phyloP scores from a whole-genome alignment of 2,329 filamentous ascomycete species.

The Cyclaneusma minus region DNA sequence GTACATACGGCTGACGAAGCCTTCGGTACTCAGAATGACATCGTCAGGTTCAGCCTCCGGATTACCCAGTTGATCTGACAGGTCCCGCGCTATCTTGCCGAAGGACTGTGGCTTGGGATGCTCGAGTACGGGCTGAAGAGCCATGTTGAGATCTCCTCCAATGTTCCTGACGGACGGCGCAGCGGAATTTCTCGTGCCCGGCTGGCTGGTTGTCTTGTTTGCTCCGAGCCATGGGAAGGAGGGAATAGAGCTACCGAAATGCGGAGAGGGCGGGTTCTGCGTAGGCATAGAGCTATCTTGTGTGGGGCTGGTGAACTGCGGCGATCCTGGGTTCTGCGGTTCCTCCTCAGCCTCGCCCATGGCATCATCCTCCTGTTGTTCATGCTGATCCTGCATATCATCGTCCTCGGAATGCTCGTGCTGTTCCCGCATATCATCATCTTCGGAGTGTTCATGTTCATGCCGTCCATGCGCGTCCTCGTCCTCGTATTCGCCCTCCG shows the following conservation, averaged over 20 bases:
- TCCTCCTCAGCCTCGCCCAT: conserved; percentile 3
- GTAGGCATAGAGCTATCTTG: neutral
- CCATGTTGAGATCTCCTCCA: conserved; percentile 27
- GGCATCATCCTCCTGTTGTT: conserved; percentile 6
- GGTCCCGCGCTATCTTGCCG: conserved; percentile 53
- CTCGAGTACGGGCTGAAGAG: conserved; percentile 21
- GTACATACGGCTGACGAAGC: conserved; percentile 49
- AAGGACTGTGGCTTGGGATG: conserved; percentile 52
- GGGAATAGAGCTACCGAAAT: conserved; percentile 1
- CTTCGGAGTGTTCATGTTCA: conserved; percentile 22
- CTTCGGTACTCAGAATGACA: conserved; percentile 62
- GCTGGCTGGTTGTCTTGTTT: neutral
- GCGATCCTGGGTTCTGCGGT: conserved; percentile 1
- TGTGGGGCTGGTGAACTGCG: conserved; percentile 1
- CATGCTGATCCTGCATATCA: conserved; percentile 12
- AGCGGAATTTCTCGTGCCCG: neutral
- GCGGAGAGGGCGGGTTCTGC: neutral
- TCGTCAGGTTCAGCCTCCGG: conserved; percentile 51
- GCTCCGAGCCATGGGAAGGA: conserved; percentile 1
- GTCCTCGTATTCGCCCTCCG: conserved; percentile 21
- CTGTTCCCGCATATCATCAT: conserved; percentile 20
- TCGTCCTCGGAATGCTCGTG: conserved; percentile 18
- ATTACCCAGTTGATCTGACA: conserved; percentile 42
- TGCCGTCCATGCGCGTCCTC: conserved; percentile 24
- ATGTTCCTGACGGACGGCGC: neutral